Conservation (phyloP, 2,329 filamentous ascomycete genomes). For the Neofusicoccum ribis region DNA sequence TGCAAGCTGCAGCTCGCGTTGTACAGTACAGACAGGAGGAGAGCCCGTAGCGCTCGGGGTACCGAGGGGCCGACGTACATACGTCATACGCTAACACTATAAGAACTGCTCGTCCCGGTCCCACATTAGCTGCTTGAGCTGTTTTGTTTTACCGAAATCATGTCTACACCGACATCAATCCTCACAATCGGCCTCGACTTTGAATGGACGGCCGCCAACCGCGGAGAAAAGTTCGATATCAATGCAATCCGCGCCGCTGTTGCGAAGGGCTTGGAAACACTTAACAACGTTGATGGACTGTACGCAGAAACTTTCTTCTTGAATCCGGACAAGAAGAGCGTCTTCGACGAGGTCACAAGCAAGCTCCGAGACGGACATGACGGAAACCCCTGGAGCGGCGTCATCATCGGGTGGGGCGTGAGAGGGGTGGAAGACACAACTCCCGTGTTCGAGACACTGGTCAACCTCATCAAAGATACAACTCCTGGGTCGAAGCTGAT, state of each 20-base stretch:
- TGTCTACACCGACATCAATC: background rate
- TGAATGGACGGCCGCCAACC: background rate
- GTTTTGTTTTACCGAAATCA: background rate
- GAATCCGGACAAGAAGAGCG: background rate
- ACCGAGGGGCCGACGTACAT: too few species aligned
- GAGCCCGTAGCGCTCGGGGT: too few species aligned
- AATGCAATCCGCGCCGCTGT: background rate
- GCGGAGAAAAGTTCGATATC: background rate
- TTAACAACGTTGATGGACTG: background rate
- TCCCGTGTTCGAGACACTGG: background rate
- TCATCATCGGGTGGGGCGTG: constrained; percentile 2
- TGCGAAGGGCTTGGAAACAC: background rate
- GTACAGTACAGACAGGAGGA: too few species aligned
- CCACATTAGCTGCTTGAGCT: too few species aligned
- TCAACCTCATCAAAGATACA: background rate
- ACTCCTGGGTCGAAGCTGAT: background rate
- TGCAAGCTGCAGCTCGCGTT: too few species aligned
- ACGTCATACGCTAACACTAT: too few species aligned
- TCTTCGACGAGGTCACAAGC: background rate
- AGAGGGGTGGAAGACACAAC: background rate
- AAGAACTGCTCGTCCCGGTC: too few species aligned
- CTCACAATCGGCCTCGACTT: constrained; percentile 5
- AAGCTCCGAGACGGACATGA: background rate
- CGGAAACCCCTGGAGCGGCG: background rate
- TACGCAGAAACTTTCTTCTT: background rate